Base-by-base conservation (phyloP, 2,329 filamentous ascomycete genomes). In the Exophiala bonariae region DNA sequence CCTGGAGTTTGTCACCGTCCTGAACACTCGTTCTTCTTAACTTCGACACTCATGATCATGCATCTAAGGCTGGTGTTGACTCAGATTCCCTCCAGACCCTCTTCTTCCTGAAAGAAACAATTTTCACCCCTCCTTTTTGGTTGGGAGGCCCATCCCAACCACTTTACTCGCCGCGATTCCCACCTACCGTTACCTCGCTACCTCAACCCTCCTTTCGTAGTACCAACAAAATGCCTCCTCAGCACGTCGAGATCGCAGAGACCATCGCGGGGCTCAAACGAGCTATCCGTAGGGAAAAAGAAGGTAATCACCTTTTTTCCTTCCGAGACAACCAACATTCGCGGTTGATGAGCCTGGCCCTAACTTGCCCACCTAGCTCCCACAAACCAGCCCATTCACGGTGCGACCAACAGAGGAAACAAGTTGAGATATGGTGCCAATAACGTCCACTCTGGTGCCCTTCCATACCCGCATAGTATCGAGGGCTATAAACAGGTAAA, bases 381-480 rank as follows among this genome's bases (percentile, higher is more conserved):
- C 6, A 45, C 76, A 28, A 80, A 82, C 56, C 75, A 79, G 40
- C 66, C 71, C 35, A 77, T 81, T 55, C 70, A 70, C 19, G 70
- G 74, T 47, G 74, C 76, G 41, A 78, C 77, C 41, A 82, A 82
- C 61, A 74, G 79, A 60, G 79, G 78, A 47, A 81, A 83, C 62
- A 84, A 83, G 64, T 70, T 84, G 57, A 77, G 77, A 62, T 72
- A 72, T 49, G 79, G 80, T 59, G 77, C 80, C 18, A 71, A 71
- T 52, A 75, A 78, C 61, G 73, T 82, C 34, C 78, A 77, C 52
- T 72, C 77, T 53, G 79, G 78, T 30, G 71, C 73, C 14, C 64
- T 82, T 44, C 78, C 79, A 20, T 73, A 70, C 49, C 67, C 72
- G 3, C 68, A 73, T 54, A 74, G 77, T 7, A 70, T 72, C 38